Evolutionary conservation across 2,329 filamentous ascomycete species (phyloP).

Genomic region (Diplodia mutila): DNA sequence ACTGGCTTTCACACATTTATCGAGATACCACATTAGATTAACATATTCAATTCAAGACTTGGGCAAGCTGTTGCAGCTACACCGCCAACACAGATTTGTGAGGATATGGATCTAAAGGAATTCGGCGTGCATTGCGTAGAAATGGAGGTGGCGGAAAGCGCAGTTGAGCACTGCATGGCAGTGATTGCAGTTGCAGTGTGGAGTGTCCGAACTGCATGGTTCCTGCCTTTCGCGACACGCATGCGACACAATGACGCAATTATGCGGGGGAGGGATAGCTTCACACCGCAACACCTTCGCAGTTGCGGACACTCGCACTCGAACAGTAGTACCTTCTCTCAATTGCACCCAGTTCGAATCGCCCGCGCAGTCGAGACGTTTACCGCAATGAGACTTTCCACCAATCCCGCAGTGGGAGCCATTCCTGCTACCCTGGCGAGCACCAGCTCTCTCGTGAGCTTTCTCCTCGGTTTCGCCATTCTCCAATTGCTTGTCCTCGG

Average conservation of each 20-base stretch:
- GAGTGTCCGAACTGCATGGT: not conserved
- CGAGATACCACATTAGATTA: not conserved
- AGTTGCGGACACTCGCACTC: not conserved
- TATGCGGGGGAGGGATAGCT: not conserved
- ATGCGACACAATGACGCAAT: slow-evolving; percentile 23
- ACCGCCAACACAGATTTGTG: too few relatives aligned
- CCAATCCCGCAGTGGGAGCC: not conserved
- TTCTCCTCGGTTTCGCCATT: slow-evolving; percentile 26
- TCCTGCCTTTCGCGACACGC: slow-evolving; percentile 7
- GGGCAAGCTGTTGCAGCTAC: not conserved
- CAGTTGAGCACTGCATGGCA: too few relatives aligned
- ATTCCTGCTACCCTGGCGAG: not conserved
- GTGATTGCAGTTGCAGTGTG: too few relatives aligned
- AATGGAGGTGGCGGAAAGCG: too few relatives aligned
- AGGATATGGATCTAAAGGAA: too few relatives aligned
- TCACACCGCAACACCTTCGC: not conserved
- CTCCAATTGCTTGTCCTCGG: slow-evolving; percentile 31
- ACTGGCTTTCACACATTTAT: not conserved
- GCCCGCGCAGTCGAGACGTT: not conserved
- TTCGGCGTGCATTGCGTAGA: too few relatives aligned
- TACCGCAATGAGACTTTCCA: not conserved
- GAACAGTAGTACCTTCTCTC: not conserved
- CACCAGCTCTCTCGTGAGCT: not conserved
- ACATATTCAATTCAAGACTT: not conserved
- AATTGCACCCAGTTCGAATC: not conserved